Evolutionary conservation across 2,329 filamentous ascomycete species (phyloP).

Genomic region (Ustilaginoidea virens): DNA sequence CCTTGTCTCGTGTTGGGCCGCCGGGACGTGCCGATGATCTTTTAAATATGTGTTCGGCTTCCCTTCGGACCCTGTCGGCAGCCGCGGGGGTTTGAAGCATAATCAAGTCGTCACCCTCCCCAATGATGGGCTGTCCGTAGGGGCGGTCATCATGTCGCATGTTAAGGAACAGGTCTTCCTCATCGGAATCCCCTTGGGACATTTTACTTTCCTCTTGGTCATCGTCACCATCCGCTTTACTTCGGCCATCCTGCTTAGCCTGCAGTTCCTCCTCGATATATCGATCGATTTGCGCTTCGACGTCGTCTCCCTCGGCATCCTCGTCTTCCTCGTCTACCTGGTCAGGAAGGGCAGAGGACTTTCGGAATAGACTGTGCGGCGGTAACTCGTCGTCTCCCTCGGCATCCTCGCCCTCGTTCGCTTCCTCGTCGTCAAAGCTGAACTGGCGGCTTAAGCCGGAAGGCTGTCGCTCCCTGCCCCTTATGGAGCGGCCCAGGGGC

Average conservation of each 20-base stretch:
- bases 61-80: slow-evolving; percentile 33
- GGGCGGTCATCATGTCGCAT: slow-evolving; percentile 26
- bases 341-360: slow-evolving; percentile 8
- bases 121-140: slow-evolving; percentile 23
- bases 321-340: slow-evolving; percentile 8
- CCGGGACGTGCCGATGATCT: slow-evolving; percentile 32
- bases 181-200: slow-evolving; percentile 24
- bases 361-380: slow-evolving; percentile 17
- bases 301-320: slow-evolving; percentile 15
- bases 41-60: slow-evolving; percentile 40
- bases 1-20: slow-evolving; percentile 28
- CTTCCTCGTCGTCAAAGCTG: slow-evolving; percentile 17
- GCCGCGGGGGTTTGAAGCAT: slow-evolving; percentile 40
- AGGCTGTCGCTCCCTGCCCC: slow-evolving; percentile 25
- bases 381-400: slow-evolving; percentile 20
- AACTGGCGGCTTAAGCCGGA: slow-evolving; percentile 34
- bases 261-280: slow-evolving; percentile 21
- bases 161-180: slow-evolving; percentile 34
- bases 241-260: slow-evolving; percentile 21
- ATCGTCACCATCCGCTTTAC: slow-evolving; percentile 22
- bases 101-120: slow-evolving; percentile 35
- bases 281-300: slow-evolving; percentile 21
- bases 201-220: slow-evolving; percentile 22
- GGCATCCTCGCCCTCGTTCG: slow-evolving; percentile 15
- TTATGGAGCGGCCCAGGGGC: slow-evolving; percentile 33